Base-by-base conservation (phyloP, 345 rosid species). In the Aquilaria sinensis region DNA sequence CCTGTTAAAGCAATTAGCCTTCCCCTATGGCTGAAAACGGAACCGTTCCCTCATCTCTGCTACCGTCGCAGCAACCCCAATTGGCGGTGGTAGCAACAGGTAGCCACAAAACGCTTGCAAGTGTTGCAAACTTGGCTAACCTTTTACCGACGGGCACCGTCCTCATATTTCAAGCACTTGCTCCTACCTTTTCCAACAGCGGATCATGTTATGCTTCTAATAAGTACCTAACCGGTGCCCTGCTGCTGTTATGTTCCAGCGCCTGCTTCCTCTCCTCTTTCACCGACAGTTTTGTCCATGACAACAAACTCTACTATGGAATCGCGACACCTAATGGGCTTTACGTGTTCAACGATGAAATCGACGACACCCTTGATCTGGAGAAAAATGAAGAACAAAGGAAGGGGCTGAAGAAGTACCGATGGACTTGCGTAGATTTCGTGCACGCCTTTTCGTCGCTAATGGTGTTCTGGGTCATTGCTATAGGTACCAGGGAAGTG, bases 111-210 rank as follows among this genome's bases (percentile, higher is more conserved):
- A 49, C 59, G 34, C 48, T 70, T 47, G 56, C 75, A 7, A n/a
- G 75, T 14, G 78, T 84, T 15, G 76, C 82, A 2, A 80, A 84
- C 73, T 67, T 84, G 1, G 86, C 85, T 51, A 79, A 76, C 72
- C 73, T 84, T 31, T 66, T 80, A 2, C 90, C 88, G 8, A 82
- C 86, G 5, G 82, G 86, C 55, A 81, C 86, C 0, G 83, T 77
- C 33, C 83, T 82, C 30, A 62, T 75, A 2, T 82, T 74, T 68
- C 75, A 82, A 70, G 56, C 76, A 6, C 62, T 84, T 14, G 5
- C 57, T 12, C 88, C 90, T 3, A 66, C 78, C 2, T 82, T 82
- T 78, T 71, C 94, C 41, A 79, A 75, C 64, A 60, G 72, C 1
- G 88, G 88, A 30, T 34, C 41, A 0, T 84, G 85, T 55, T 31